phyloP scores from a whole-genome alignment of 208 protist species.

The Leishmania braziliensis region DNA sequence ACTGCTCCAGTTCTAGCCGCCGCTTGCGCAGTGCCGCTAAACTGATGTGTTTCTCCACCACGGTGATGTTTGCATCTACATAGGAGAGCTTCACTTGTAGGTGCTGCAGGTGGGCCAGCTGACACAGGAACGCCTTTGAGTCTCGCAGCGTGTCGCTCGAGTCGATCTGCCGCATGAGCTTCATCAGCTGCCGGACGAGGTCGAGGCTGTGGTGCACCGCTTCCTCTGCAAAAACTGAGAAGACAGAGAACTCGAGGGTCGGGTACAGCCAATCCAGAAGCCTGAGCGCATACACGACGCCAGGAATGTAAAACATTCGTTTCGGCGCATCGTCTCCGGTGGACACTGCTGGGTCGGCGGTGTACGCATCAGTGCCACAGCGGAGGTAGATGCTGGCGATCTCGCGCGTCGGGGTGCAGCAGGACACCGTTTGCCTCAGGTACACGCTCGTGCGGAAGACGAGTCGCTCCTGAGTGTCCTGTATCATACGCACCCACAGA shows the following conservation, averaged over 20 bases:
- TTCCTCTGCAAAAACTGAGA: slow-evolving; percentile 88
- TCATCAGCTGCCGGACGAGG: slow-evolving; percentile 61
- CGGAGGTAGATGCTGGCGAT: slow-evolving; percentile 46
- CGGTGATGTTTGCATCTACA: slow-evolving; percentile 83
- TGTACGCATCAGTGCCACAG: slow-evolving; percentile 26
- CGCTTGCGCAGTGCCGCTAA: slow-evolving; percentile 65
- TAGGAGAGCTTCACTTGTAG: slow-evolving; percentile 72
- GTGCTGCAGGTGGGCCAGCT: slow-evolving; percentile 76
- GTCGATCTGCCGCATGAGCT: slow-evolving; percentile 50
- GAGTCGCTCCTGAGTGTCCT: slow-evolving; percentile 86
- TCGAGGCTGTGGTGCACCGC: slow-evolving; percentile 68
- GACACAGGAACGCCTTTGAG: slow-evolving; percentile 63
- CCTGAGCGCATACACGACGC: slow-evolving; percentile 57
- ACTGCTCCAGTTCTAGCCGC: slow-evolving; percentile 78
- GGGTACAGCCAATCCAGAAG: slow-evolving; percentile 80
- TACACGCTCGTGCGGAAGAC: slow-evolving; percentile 85
- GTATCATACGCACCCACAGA: slow-evolving; percentile 77
- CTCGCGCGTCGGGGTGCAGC: slow-evolving; percentile 41
- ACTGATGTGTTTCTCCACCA: slow-evolving; percentile 78
- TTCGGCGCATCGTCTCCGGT: neutral
- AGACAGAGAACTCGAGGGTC: slow-evolving; percentile 83
- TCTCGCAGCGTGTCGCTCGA: slow-evolving; percentile 33
- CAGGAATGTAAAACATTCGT: slow-evolving; percentile 49
- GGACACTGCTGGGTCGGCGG: neutral
- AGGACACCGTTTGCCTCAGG: slow-evolving; percentile 59